Evolutionary conservation across 805 yeast genomes (phyloP), one percentile per base, ranked within the genome.

Genomic region (Lipomyces starkeyi): DNA sequence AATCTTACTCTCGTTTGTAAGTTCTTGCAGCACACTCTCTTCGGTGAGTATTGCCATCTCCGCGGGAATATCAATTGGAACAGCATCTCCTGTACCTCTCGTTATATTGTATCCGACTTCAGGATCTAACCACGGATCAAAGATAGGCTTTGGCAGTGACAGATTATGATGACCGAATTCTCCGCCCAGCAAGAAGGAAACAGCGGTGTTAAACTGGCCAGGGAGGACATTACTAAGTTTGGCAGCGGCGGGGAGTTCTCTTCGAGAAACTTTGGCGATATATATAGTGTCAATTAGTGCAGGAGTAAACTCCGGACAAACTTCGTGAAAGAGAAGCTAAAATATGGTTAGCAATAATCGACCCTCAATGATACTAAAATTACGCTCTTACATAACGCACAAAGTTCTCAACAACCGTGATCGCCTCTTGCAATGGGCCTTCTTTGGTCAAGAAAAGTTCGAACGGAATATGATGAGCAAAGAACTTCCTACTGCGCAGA

Each of bases 281-380:
- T 34, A 17, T 6, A 59, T 20, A 9, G 58, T 59, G 11, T 49
- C 47, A n/a, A 8, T 9, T 3, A 63, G 40, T 25, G 58, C 66
- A 27, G 66, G 53, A 13, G 22, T 49, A 13, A 59, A 63, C 32
- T 59, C 66, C 6, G 66, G 63, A 35, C 63, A 59, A 13, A 63
- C 63, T n/a, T 63, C 59, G 58, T 63, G 66, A 34, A 59, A 27
- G 8, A 63, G 25, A 2, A 59, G n/a, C 66, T 63, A 59, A 8
- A 11, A 5, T n/a, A 6, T 43, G 20, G 49, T 43, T 43, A 43
- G 22, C 14, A 6, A 54, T 54, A 29, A 20, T 54, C 58, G 17
- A 29, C 22, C n/a, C 35, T 7, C 9, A 17, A 17, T 17, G 22
- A n/a, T n/a, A 17, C 4, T 25, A 22, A 34, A 37, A 14, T n/a